Evolutionary conservation across 768 basidiomycete genomes (phyloP), one percentile per base, ranked within the genome.

Genomic region (Tricholoma saponaceum): DNA sequence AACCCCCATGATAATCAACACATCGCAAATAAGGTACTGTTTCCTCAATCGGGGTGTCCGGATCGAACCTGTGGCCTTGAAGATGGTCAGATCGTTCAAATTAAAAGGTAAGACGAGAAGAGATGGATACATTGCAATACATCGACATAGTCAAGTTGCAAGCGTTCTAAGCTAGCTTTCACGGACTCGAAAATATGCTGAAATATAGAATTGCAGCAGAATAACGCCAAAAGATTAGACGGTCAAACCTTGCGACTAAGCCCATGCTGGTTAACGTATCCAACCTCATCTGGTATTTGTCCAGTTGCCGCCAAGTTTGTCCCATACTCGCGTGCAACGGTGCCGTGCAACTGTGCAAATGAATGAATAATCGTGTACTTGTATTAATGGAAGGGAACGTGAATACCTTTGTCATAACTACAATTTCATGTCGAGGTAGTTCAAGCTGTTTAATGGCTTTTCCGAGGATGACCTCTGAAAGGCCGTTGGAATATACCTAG

Each of bases 381-480:
- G n/a, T n/a, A n/a, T n/a, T 14, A 13, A 10, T n/a, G n/a, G n/a
- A 12, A 16, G 13, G 9, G n/a, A 16, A 26, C 4, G 13, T 39
- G 28, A 55, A 62, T 55, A 83, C 83, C 73, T 92, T 92, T 55
- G 90, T 90, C 76, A 92, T 79, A 16, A 92, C 80, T 16, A 92
- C 89, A 44, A 91, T 83, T 60, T 86, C 82, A 12, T 87, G 85
- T 1, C 90, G 81, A n/a, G 88, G 87, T 10, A 89, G 74, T 22
- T 83, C 68, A 59, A 82, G 77, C 60, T 83, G 65, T 64, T 86
- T 87, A 72, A 92, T 84, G 2, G 83, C 87, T 61, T 87, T 85
- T 8, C 89, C 89, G 18, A 90, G 74, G 53, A 90, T 77, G 44
- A 79, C 64, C 66, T 92, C 90, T 0, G 84, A 86, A 5, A 73